These are phyloP conservation scores for Flaveria linearis DNA, from an alignment of 129 eudicot species.

Conservation along the genomic window DNA sequence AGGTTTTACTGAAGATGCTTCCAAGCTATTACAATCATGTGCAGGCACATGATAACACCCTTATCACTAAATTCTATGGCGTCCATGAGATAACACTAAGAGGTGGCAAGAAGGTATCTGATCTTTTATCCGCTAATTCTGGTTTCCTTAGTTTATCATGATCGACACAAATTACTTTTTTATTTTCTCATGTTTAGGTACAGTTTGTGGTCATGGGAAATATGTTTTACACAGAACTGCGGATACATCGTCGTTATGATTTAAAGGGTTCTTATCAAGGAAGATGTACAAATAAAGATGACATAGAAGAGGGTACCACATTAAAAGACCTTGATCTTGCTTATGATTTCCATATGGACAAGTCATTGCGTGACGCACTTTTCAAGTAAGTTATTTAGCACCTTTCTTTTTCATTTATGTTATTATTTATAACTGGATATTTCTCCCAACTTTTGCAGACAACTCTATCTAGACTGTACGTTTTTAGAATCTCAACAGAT, in stretches of 20 bases:
- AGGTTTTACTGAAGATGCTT: slow-evolving; percentile 94
- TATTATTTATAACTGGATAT: not conserved
- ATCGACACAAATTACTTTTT: not conserved
- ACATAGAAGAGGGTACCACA: slow-evolving; percentile 63
- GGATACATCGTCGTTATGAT: slow-evolving; percentile 90
- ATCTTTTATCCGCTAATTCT: slow-evolving; percentile 13
- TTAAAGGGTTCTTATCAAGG: slow-evolving; percentile 90
- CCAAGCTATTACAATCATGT: slow-evolving; percentile 89
- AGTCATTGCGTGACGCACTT: slow-evolving; percentile 73
- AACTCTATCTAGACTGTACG: slow-evolving; percentile 62
- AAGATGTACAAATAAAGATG: slow-evolving; percentile 68
- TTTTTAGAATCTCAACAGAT: slow-evolving; percentile 79
- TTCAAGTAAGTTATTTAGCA: slow-evolving; percentile 56
- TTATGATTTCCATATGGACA: slow-evolving; percentile 90
- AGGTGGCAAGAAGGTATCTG: slow-evolving; percentile 75
- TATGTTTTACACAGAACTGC: slow-evolving; percentile 89
- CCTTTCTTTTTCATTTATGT: not conserved
- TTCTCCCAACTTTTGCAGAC: slow-evolving; percentile 50
- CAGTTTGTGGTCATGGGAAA: slow-evolving; percentile 98
- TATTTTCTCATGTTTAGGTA: slow-evolving; percentile 50
- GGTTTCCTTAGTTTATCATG: slow-evolving; percentile 5
- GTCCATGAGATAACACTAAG: slow-evolving; percentile 64
- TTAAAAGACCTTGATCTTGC: slow-evolving; percentile 87
- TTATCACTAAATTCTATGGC: slow-evolving; percentile 91
- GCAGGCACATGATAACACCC: slow-evolving; percentile 70